Percentiles rank a stretch among this genome's conserved stretches.
phyloP scores from a whole-genome alignment of 495 filamentous ascomycete genomes.

The Penicillium flavigenum region DNA sequence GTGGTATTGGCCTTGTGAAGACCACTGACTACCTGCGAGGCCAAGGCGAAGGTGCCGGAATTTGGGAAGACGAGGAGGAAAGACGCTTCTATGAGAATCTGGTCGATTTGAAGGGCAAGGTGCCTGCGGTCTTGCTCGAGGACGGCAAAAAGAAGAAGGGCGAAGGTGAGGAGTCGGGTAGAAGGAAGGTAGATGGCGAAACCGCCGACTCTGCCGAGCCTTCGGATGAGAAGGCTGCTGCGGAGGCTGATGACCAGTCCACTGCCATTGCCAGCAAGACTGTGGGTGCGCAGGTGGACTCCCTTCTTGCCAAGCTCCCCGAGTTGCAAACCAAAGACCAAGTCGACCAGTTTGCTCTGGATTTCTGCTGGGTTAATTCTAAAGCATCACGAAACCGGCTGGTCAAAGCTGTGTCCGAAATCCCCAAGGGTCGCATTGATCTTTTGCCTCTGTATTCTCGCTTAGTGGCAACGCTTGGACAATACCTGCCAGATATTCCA shows the following conservation, averaged over 20 bases:
- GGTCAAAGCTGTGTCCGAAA: slow-evolving; percentile 88
- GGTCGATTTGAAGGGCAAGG: slow-evolving; percentile 91
- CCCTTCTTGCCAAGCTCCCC: slow-evolving; percentile 79
- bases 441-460: slow-evolving; percentile 91
- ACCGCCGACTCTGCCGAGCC: slow-evolving; percentile 26
- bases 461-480: slow-evolving; percentile 87
- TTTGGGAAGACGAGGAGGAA: slow-evolving; percentile 99
- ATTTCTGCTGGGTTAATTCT: slow-evolving; percentile 98
- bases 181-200: slow-evolving; percentile 47
- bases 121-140: slow-evolving; percentile 88
- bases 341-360: slow-evolving; percentile 86
- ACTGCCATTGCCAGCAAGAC: slow-evolving; percentile 96
- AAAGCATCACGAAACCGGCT: slow-evolving; percentile 95
- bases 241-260: slow-evolving; percentile 75
- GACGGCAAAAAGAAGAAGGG: slow-evolving; percentile 93
- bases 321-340: slow-evolving; percentile 88
- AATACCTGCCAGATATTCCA: slow-evolving; percentile 88
- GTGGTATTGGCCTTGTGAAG: slow-evolving; percentile 89
- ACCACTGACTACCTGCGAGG: slow-evolving; percentile 89
- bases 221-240: slow-evolving; percentile 54
- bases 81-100: slow-evolving; percentile 97
- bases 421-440: slow-evolving; percentile 90
- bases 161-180: slow-evolving; percentile 68
- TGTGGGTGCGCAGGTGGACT: slow-evolving; percentile 94
- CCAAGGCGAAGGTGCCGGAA: slow-evolving; percentile 88